Percentiles rank a stretch among this genome's conserved stretches.
Evolutionary conservation across 1,284 basidiomycete species (phyloP).

Genomic region (Meira nashicola): DNA sequence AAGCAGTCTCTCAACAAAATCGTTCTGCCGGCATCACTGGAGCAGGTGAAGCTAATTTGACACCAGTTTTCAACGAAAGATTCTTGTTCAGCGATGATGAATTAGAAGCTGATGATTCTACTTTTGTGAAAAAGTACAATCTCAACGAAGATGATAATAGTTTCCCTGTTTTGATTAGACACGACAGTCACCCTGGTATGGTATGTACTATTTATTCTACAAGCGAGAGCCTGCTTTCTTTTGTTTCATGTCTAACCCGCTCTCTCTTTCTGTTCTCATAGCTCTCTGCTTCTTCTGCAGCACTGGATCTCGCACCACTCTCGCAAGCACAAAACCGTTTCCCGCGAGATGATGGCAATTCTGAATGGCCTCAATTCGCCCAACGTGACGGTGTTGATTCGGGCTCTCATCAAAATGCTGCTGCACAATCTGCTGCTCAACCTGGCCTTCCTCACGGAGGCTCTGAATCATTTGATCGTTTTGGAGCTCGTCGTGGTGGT

Average conservation of each 20-base stretch:
- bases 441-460: background rate
- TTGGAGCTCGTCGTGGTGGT: constrained; percentile 11
- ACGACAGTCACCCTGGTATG: constrained; percentile 61
- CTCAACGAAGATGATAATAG: constrained; percentile 56
- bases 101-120: constrained; percentile 46
- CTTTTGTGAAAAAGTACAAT: constrained; percentile 52
- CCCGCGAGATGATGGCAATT: constrained; percentile 67
- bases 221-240: background rate
- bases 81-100: constrained; percentile 51
- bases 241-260: background rate
- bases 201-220: constrained; percentile 55
- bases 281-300: constrained; percentile 83
- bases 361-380: constrained; percentile 88
- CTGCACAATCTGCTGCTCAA: background rate
- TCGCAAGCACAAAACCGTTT: constrained; percentile 72
- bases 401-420: background rate
- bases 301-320: constrained; percentile 82
- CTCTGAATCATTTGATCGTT: constrained; percentile 6
- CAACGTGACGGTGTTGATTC: constrained; percentile 55
- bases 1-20: constrained; percentile 18
- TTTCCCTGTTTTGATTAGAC: constrained; percentile 59
- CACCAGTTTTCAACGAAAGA: constrained; percentile 45
- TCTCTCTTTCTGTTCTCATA: constrained; percentile 45
- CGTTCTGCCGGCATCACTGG: constrained; percentile 11
- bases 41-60: constrained; percentile 19